Evolutionary conservation across 208 protist species (phyloP).

Genomic region (Trypanosomatidae sp.): DNA sequence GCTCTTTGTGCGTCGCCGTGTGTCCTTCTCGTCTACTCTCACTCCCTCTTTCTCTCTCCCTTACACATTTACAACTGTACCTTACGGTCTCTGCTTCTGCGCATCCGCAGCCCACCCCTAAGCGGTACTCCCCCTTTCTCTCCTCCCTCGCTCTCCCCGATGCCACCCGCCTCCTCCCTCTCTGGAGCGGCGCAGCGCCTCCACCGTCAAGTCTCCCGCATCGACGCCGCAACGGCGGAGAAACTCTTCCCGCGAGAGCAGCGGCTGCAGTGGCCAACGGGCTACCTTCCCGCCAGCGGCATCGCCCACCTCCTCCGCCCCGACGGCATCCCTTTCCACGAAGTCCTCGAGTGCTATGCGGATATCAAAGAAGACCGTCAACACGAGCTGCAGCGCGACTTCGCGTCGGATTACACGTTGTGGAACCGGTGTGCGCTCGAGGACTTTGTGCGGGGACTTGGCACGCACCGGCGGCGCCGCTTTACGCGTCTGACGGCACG

Average conservation of each 20-base stretch:
- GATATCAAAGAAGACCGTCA: slow-evolving; percentile 40
- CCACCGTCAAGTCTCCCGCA: slow-evolving; percentile 44
- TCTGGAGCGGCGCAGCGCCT: slow-evolving; percentile 17
- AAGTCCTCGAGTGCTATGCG: slow-evolving; percentile 55
- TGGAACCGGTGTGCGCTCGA: slow-evolving; percentile 57
- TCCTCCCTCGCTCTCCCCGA: not conserved
- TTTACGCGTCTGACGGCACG: slow-evolving; percentile 34
- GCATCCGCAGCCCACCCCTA: no score
- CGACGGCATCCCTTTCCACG: slow-evolving; percentile 50
- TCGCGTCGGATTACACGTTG: slow-evolving; percentile 75
- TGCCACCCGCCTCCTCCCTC: slow-evolving; percentile 8
- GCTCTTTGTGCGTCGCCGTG: no score
- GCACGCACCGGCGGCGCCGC: slow-evolving; percentile 20
- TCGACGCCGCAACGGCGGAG: slow-evolving; percentile 29
- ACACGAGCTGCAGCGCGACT: slow-evolving; percentile 69
- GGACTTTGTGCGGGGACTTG: slow-evolving; percentile 41
- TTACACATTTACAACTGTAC: no score
- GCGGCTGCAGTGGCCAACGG: slow-evolving; percentile 50
- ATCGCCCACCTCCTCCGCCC: slow-evolving; percentile 68
- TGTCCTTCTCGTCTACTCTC: no score
- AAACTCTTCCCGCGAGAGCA: slow-evolving; percentile 51
- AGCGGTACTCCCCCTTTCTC: not conserved
- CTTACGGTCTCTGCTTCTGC: no score
- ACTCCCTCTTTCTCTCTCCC: no score
- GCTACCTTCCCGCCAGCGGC: slow-evolving; percentile 73